Conservation (phyloP, 805 yeast species). For the Zygosaccharomyces siamensis region DNA sequence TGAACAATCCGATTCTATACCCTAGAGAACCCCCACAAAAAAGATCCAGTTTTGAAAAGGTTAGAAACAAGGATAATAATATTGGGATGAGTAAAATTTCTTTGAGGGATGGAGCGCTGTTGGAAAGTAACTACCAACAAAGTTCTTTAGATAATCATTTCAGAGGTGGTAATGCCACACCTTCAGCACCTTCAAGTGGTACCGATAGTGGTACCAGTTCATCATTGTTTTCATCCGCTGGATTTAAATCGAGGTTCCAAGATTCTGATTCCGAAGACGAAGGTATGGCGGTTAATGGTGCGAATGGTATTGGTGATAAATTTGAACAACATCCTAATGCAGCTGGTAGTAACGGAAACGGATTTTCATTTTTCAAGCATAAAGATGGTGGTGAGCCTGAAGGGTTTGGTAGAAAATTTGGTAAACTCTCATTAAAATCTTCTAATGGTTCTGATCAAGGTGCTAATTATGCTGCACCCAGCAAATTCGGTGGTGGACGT, state of each 20-base stretch:
- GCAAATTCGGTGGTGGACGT: constrained; percentile 9
- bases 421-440: constrained; percentile 23
- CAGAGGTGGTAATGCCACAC: constrained; percentile 14
- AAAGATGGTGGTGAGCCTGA: constrained; percentile 12
- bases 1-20: constrained; percentile 20
- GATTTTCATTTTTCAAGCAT: constrained; percentile 20
- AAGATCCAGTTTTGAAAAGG: constrained; percentile 56
- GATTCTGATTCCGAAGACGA: constrained; percentile 63
- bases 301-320: constrained; percentile 16
- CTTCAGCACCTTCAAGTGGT: constrained; percentile 11
- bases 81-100: constrained; percentile 39
- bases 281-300: constrained; percentile 18
- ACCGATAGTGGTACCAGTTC: constrained; percentile 7
- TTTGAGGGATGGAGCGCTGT: constrained; percentile 29
- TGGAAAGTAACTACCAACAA: constrained; percentile 12
- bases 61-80: constrained; percentile 30
- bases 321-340: constrained; percentile 10
- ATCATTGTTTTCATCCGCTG: constrained; percentile 7
- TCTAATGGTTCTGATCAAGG: constrained; percentile 19
- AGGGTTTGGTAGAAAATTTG: constrained; percentile 18
- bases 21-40: constrained; percentile 40
- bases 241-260: constrained; percentile 50
- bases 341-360: constrained; percentile 9
- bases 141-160: constrained; percentile 6
- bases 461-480: constrained; percentile 4